Conservation (phyloP, 1,139 yeast genomes). For the Debaryomycetaceae sp. region DNA sequence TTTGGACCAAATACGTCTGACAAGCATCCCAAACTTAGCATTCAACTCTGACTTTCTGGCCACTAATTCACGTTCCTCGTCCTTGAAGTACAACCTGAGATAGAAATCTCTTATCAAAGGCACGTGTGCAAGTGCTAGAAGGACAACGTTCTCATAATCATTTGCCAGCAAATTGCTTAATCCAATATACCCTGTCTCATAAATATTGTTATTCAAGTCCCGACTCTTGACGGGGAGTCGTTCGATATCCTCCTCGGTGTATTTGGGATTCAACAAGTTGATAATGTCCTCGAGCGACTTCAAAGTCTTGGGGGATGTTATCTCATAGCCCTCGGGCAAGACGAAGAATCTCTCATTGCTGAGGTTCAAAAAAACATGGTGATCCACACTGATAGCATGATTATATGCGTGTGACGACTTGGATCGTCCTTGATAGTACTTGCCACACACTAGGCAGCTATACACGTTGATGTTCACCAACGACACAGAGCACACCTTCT, state of each 20-base stretch:
- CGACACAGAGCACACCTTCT: slow-evolving; percentile 62
- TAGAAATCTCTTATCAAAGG: slow-evolving; percentile 49
- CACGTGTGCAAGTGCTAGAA: slow-evolving; percentile 58
- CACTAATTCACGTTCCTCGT: slow-evolving; percentile 9
- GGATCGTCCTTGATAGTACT: slow-evolving; percentile 67
- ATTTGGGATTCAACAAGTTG: slow-evolving; percentile 51
- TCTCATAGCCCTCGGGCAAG: slow-evolving; percentile 58
- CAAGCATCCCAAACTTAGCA: slow-evolving; percentile 38
- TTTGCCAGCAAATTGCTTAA: slow-evolving; percentile 48
- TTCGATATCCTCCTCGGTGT: slow-evolving; percentile 29
- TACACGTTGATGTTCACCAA: slow-evolving; percentile 60
- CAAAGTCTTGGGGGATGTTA: slow-evolving; percentile 23
- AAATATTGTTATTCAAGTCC: slow-evolving; percentile 45
- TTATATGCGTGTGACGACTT: slow-evolving; percentile 60
- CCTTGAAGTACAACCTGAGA: slow-evolving; percentile 23
- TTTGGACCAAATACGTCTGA: slow-evolving; percentile 64
- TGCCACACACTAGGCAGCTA: slow-evolving; percentile 74
- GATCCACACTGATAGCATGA: slow-evolving; percentile 61
- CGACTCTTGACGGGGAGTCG: slow-evolving; percentile 12
- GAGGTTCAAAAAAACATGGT: slow-evolving; percentile 62
- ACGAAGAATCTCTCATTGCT: slow-evolving; percentile 46
- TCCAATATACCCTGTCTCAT: slow-evolving; percentile 64
- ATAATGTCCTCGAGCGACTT: slow-evolving; percentile 48
- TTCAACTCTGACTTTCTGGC: slow-evolving; percentile 22
- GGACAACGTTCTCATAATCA: slow-evolving; percentile 54